phyloP scores from a whole-genome alignment of 1,284 basidiomycete species.

The Neolentinus lepideus region DNA sequence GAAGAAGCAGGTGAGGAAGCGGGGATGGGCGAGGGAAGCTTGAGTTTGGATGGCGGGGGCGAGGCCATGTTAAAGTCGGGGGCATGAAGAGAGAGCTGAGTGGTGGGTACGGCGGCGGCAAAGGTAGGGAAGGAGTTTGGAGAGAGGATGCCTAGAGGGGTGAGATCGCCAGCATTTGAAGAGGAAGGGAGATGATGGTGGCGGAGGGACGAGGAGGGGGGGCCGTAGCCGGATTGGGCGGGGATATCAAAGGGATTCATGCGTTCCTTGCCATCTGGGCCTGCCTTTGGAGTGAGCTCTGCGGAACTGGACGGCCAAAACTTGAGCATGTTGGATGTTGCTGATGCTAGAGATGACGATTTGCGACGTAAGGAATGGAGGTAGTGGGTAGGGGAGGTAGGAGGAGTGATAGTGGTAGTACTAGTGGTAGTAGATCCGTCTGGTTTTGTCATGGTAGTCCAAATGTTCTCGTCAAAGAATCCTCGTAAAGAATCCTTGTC shows the following conservation, averaged over 20 bases:
- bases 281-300: neutral
- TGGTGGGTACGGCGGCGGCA: constrained; percentile 59
- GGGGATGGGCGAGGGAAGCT: constrained; percentile 18
- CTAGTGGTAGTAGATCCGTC: too few species aligned
- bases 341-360: neutral
- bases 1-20: constrained; percentile 30
- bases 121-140: constrained; percentile 28
- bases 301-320: constrained; percentile 2
- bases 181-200: neutral
- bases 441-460: too few species aligned
- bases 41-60: constrained; percentile 28
- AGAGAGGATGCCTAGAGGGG: constrained; percentile 27
- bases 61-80: constrained; percentile 73
- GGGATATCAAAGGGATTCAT: constrained; percentile 1
- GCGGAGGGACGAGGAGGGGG: neutral
- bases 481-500: too few species aligned
- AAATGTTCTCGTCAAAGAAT: too few species aligned
- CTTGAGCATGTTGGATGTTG: constrained; percentile 1
- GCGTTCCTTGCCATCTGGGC: constrained; percentile 2
- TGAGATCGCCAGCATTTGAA: constrained; percentile 12
- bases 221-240: neutral
- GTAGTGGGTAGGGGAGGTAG: too few species aligned
- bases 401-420: too few species aligned
- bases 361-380: too few species aligned
- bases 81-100: constrained; percentile 71